A percentile compares a stretch with the other conserved stretches of the same genome.
Conservation (phyloP, 768 basidiomycete genomes). For the Russula sp. region DNA sequence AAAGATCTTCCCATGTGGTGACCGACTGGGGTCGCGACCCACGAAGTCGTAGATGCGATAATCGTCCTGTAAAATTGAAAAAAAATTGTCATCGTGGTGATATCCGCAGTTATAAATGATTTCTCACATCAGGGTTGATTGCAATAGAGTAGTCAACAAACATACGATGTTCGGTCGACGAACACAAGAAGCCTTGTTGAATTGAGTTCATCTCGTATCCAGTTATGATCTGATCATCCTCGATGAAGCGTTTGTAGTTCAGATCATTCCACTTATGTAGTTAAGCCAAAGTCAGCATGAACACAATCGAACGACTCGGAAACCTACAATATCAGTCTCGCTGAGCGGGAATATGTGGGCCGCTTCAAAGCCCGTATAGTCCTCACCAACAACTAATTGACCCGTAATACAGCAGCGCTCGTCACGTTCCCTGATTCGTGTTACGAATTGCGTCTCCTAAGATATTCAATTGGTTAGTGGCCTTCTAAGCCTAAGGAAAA, state of each 20-base stretch:
- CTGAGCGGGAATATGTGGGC: conserved; percentile 3
- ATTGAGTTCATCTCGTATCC: conserved; percentile 4
- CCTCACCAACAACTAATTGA: neutral
- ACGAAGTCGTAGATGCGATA: conserved; percentile 11
- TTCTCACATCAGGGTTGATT: neutral
- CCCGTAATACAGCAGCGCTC: conserved; percentile 4
- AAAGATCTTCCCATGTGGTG: conserved; percentile 4
- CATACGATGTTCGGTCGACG: conserved; percentile 8
- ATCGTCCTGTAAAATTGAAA: conserved; percentile 8
- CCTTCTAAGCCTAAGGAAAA: no score
- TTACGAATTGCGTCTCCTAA: neutral
- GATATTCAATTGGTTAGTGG: neutral
- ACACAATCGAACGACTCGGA: neutral
- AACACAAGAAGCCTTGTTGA: conserved; percentile 8
- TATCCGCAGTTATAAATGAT: no score
- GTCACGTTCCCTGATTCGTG: neutral
- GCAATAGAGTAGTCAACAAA: neutral
- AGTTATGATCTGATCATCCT: neutral
- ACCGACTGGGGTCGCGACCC: neutral
- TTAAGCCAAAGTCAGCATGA: neutral
- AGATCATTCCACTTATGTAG: neutral
- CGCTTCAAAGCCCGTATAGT: conserved; percentile 3
- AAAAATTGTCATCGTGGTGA: neutral
- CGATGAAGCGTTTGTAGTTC: neutral
- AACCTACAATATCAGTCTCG: conserved; percentile 1